Base-by-base conservation (phyloP, 2,329 filamentous ascomycete genomes). In the Cladosporium sp. region DNA sequence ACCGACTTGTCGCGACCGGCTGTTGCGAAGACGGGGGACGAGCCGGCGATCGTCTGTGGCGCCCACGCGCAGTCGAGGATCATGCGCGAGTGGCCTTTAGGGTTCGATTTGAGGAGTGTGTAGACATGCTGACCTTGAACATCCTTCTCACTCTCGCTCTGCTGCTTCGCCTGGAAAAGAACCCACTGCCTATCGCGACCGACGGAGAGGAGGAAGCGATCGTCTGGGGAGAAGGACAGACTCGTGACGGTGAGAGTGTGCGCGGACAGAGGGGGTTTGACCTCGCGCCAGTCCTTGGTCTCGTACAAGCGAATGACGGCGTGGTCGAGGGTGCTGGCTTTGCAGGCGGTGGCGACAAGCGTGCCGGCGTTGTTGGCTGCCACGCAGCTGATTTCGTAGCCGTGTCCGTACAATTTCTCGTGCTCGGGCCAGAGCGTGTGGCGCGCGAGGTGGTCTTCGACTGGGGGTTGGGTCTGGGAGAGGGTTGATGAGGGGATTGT, bases 351-450 rank as follows among this genome's bases (percentile, higher is more conserved):
- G 27, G 93, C 93, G 12, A 99, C 79, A 18, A 96, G 69, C 3
- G 70, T 74, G 11, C 87, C 86, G 60, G 90, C 84, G 63, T 88
- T 80, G 62, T 83, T 89, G 7, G 85, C 80, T 9, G 91, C 88
- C 13, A 96, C 81, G 32, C 89, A 87, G 2, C 89, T 95, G 43
- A 99, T 92, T 69, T 99, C 93, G 70, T 96, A 96, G 24, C 93
- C 93, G 70, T 99, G 93, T 1, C 93, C 93, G 70, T 99, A 99
- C 1, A 99, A 80, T 73, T 99, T 99, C 69, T 99, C 93, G 6
- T 83, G 83, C 66, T 99, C 93, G 3, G 93, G 93, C 90, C 91
- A 99, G 27, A 99, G 82, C 0, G 93, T 95, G 67, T 95, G 85
- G 7, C 91, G 84, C 19, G 90, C 86, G 2, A 99, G 81, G 49